Base-by-base conservation (phyloP, 208 protist genomes). In the Paratrypanosoma confusum region DNA sequence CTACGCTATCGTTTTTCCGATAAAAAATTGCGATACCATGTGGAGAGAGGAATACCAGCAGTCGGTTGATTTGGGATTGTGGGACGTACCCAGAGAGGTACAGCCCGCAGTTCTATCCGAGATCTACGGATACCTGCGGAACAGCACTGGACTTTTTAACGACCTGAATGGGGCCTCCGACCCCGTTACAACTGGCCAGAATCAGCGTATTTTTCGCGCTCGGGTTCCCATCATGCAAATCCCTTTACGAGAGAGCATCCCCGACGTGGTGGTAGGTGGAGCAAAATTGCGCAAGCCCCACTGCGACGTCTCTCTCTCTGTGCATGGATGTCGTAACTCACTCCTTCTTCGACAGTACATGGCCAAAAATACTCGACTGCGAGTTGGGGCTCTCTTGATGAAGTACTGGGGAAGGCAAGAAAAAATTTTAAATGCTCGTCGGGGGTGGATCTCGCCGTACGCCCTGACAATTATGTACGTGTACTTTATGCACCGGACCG, bases 391-490 rank as follows among this genome's bases (percentile, higher is more conserved):
- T 4, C 28, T 90, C 3, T 65, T 49, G 18, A 50, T 57, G 8
- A 90, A 90, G 46, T 59, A 69, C 29, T 90, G 81, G 78, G 73
- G 81, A 4, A 39, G 59, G 29, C 52, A 63, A 33, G 48, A 79
- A 25, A 54, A 63, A 32, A 83, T 90, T 33, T 18, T 90, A 13
- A 74, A 84, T 35, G 66, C 77, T 11, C 55, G 77, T n/a, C 17
- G 54, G 18, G 81, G 81, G 0, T 90, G 74, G 77, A 77, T 90
- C 43, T 90, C 81, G 5, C 65, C 81, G 13, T 90, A 90, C 46
- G 77, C 81, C 0, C 51, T 90, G 8, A 74, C 74, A 34, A 79
- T 90, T 13, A 69, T 87, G 65, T 83, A 84, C 42, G 79, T 90
- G 39, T 70, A 77, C 45, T 90, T 64, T 35, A 76, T 77, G 67